Evolutionary conservation across 1,139 yeast genomes (phyloP).

Genomic region (Wickerhamomyces sp.): DNA sequence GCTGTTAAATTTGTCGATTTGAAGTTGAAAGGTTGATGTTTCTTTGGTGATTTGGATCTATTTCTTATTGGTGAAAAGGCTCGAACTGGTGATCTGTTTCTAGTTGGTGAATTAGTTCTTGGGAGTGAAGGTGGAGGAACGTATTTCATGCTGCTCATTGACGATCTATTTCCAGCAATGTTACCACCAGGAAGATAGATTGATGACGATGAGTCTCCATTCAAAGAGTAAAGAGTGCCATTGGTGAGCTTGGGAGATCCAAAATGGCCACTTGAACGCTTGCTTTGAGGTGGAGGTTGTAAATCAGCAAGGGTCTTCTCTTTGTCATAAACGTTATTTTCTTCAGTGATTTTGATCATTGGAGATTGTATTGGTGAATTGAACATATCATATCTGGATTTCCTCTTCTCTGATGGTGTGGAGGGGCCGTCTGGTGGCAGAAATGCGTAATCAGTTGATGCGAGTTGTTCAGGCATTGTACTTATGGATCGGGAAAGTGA

Average conservation of each 20-base stretch:
- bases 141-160: conserved; percentile 26
- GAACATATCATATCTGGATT: conserved; percentile 17
- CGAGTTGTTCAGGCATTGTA: too few species aligned
- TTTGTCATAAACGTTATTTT: conserved; percentile 7
- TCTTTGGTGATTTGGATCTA: conserved; percentile 36
- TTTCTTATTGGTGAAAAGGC: conserved; percentile 27
- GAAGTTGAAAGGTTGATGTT: conserved; percentile 46
- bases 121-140: conserved; percentile 28
- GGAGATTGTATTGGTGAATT: conserved; percentile 20
- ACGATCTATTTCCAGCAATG: conserved; percentile 22
- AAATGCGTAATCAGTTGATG: too few species aligned
- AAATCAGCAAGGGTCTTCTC: conserved; percentile 11
- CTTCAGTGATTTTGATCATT: conserved; percentile 24
- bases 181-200: conserved; percentile 23
- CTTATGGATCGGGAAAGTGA: too few species aligned
- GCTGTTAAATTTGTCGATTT: conserved; percentile 37
- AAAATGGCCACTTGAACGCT: conserved; percentile 13
- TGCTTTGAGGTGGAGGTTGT: conserved; percentile 15
- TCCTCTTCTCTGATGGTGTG: conserved; percentile 14
- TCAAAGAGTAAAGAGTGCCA: conserved; percentile 11
- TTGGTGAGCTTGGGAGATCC: conserved; percentile 9
- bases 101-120: conserved; percentile 30
- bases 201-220: conserved; percentile 20
- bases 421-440: conserved; percentile 5
- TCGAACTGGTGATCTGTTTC: conserved; percentile 35